Evolutionary conservation across 805 yeast genomes (phyloP).

Genomic region (Metschnikowia corniflorae): DNA sequence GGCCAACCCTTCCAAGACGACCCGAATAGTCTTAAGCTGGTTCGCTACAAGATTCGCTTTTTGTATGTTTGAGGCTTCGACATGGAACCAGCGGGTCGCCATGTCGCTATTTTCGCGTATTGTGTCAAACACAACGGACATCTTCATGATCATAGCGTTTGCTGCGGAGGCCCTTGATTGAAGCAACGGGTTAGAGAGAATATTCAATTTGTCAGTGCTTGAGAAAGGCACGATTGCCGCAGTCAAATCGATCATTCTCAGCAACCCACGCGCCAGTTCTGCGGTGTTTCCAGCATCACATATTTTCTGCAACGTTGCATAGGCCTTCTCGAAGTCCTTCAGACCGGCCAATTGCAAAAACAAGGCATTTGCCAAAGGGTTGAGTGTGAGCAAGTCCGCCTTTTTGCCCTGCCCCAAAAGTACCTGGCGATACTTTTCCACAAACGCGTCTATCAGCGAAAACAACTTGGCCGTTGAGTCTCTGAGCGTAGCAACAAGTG

Average conservation of each 20-base stretch:
- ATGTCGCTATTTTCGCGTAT: conserved; percentile 30
- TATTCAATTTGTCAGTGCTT: conserved; percentile 36
- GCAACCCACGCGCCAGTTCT: conserved; percentile 16
- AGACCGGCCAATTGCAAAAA: conserved; percentile 51
- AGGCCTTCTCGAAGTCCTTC: conserved; percentile 44
- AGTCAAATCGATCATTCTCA: conserved; percentile 42
- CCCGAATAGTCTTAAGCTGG: conserved; percentile 50
- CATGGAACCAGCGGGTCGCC: conserved; percentile 44
- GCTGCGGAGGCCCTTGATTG: conserved; percentile 33
- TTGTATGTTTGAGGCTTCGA: conserved; percentile 49
- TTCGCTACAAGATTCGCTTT: conserved; percentile 53
- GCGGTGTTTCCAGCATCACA: conserved; percentile 19
- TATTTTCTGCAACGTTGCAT: conserved; percentile 34
- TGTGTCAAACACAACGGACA: conserved; percentile 37
- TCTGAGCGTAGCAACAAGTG: conserved; percentile 20
- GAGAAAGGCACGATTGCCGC: conserved; percentile 52
- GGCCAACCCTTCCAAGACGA: conserved; percentile 47
- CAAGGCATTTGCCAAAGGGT: conserved; percentile 61
- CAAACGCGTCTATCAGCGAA: conserved; percentile 37
- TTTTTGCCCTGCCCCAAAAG: conserved; percentile 16
- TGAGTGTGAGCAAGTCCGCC: conserved; percentile 42
- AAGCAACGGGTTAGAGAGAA: conserved; percentile 33
- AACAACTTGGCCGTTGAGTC: conserved; percentile 23
- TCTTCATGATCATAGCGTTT: conserved; percentile 27
- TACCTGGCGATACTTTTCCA: conserved; percentile 36